phyloP scores from a whole-genome alignment of 75 land plant genomes.

The Azolla pinnata region DNA sequence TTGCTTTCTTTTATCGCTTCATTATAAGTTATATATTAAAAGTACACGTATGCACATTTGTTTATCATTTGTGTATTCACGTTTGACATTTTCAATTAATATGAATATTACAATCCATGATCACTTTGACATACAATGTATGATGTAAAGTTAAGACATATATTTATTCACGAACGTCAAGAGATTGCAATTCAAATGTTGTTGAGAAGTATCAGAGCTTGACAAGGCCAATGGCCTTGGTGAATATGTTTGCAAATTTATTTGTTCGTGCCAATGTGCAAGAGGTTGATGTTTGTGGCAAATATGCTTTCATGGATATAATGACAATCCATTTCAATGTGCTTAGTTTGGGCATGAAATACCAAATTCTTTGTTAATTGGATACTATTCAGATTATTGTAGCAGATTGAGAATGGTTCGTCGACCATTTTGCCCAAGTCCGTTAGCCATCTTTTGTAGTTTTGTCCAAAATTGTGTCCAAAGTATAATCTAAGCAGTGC shows the following conservation, averaged over 20 bases:
- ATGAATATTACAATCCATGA: no score
- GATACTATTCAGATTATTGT: conserved; percentile 7
- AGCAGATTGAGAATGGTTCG: background rate
- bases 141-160: no score
- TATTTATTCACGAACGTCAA: no score
- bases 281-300: background rate
- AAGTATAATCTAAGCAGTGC: no score
- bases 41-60: no score
- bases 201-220: background rate
- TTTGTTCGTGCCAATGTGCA: background rate
- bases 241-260: background rate
- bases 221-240: background rate
- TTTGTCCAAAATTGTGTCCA: no score
- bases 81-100: no score
- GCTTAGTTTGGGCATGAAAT: conserved; percentile 11
- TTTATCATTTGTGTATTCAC: no score
- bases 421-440: background rate
- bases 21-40: no score
- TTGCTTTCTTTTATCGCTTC: no score
- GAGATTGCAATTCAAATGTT: no score
- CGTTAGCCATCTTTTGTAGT: background rate
- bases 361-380: background rate
- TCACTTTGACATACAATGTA: no score
- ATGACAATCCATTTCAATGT: conserved; percentile 4
- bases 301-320: background rate